These are phyloP conservation scores for Lantana camara DNA, from an alignment of 257 asterid genomes.

Conservation along the genomic window DNA sequence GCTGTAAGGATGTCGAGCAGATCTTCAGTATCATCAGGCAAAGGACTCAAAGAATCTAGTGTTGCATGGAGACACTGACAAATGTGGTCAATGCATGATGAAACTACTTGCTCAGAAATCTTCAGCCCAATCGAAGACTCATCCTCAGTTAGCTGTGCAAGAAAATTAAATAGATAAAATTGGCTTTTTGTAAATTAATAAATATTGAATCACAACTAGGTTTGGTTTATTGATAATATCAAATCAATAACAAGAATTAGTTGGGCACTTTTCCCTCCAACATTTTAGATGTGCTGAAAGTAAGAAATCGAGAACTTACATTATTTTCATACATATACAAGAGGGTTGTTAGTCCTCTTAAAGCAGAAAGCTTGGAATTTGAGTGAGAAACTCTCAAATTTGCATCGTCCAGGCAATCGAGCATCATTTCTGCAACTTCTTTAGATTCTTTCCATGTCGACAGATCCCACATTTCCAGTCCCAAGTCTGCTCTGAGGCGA, in stretches of 20 bases:
- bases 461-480: slow-evolving; percentile 77
- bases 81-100: slow-evolving; percentile 57
- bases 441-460: slow-evolving; percentile 69
- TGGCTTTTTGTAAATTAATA: slow-evolving; percentile 8
- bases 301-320: slow-evolving; percentile 46
- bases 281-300: slow-evolving; percentile 4
- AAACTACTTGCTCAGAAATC: slow-evolving; percentile 57
- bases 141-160: slow-evolving; percentile 58
- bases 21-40: slow-evolving; percentile 48
- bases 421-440: slow-evolving; percentile 65
- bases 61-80: slow-evolving; percentile 65
- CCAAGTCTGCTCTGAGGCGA: slow-evolving; percentile 70
- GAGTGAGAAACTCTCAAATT: slow-evolving; percentile 58
- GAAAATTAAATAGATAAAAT: not conserved
- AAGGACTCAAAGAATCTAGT: slow-evolving; percentile 52
- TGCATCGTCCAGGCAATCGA: slow-evolving; percentile 59
- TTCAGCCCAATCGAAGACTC: slow-evolving; percentile 47
- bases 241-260: not conserved
- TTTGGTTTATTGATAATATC: not conserved
- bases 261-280: not conserved
- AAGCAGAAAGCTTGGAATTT: slow-evolving; percentile 73
- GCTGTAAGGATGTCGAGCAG: slow-evolving; percentile 62
- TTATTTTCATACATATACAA: slow-evolving; percentile 53
- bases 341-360: slow-evolving; percentile 64
- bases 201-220: not conserved